A percentile compares a stretch with the other conserved stretches of the same genome.
Conservation (phyloP, 2,329 filamentous ascomycete species). For the Lasiodiplodia hormozganensis region DNA sequence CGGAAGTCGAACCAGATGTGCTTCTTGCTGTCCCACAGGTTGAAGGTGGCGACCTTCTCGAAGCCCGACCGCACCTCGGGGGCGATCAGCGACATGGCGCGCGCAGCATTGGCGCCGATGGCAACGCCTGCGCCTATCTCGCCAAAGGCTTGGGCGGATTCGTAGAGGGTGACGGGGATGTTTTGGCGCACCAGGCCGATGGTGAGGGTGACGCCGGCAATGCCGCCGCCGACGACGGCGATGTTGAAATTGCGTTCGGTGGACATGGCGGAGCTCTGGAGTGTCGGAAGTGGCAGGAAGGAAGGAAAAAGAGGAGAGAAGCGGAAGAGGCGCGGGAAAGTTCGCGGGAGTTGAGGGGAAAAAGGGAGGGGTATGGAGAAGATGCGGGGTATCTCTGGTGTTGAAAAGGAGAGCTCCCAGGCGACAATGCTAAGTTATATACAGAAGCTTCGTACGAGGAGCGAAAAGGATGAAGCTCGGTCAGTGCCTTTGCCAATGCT, state of each 20-base stretch:
- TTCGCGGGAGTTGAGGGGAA: neutral
- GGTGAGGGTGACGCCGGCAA: conserved; percentile 63
- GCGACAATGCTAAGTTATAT: neutral
- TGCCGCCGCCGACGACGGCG: conserved; percentile 67
- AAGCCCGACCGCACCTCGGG: conserved; percentile 54
- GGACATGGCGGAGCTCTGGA: conserved; percentile 16
- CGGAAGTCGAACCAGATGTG: conserved; percentile 53
- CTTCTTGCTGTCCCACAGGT: conserved; percentile 45
- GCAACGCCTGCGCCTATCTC: conserved; percentile 67
- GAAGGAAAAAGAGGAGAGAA: neutral
- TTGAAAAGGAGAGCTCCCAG: neutral
- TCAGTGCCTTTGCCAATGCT: conserved; percentile 5
- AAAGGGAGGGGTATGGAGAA: neutral
- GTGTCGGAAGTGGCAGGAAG: neutral
- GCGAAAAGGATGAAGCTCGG: neutral
- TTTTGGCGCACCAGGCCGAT: conserved; percentile 58
- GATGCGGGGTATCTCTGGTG: conserved; percentile 18
- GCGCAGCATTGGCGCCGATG: conserved; percentile 62
- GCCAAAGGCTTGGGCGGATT: conserved; percentile 60
- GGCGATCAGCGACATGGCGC: conserved; percentile 62
- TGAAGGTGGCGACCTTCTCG: conserved; percentile 49
- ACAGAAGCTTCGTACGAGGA: conserved; percentile 20
- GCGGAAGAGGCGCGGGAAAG: neutral
- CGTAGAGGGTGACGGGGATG: conserved; percentile 61
- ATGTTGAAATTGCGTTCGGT: conserved; percentile 47